Conservation (phyloP, 192 early-diverging fungal genomes). For the Podochytrium sp. region DNA sequence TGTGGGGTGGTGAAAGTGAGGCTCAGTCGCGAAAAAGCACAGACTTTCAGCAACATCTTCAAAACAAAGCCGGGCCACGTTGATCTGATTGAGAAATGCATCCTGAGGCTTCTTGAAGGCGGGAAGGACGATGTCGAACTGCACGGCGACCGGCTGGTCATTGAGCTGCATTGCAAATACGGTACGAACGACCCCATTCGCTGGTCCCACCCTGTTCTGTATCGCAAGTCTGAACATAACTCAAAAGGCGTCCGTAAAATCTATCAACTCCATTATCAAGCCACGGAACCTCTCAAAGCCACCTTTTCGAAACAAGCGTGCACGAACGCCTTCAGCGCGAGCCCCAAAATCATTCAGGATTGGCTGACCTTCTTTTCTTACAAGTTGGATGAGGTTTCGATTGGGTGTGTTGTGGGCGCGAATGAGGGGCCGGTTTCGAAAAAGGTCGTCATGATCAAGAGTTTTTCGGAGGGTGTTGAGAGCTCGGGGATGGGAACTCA, state of each 20-base stretch:
- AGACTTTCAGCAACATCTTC: conserved; percentile 46
- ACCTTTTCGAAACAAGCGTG: conserved; percentile 40
- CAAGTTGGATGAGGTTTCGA: conserved; percentile 43
- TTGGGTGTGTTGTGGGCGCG: conserved; percentile 21
- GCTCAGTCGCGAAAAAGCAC: too few relatives aligned
- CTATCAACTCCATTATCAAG: conserved; percentile 45
- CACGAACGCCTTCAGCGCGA: conserved; percentile 31
- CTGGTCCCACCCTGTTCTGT: neutral
- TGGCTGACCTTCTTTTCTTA: conserved; percentile 41
- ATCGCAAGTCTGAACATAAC: neutral
- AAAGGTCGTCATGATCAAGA: conserved; percentile 5
- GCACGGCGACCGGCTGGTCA: conserved; percentile 37
- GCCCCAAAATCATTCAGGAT: conserved; percentile 43
- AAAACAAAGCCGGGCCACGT: conserved; percentile 13
- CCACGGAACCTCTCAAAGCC: conserved; percentile 34
- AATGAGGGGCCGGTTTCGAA: conserved; percentile 7
- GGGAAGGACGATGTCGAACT: conserved; percentile 1
- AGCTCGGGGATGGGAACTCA: neutral
- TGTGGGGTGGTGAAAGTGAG: too few relatives aligned
- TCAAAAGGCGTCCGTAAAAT: conserved; percentile 47
- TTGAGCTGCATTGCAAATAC: conserved; percentile 43
- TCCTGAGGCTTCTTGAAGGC: conserved; percentile 19
- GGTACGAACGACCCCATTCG: conserved; percentile 37
- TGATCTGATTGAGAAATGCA: conserved; percentile 45
- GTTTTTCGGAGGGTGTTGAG: conserved; percentile 20